Percentiles rank a stretch among this genome's conserved stretches.
Conservation (phyloP, 352 stramenopile genomes). For the Peronosclerospora sorghi region DNA sequence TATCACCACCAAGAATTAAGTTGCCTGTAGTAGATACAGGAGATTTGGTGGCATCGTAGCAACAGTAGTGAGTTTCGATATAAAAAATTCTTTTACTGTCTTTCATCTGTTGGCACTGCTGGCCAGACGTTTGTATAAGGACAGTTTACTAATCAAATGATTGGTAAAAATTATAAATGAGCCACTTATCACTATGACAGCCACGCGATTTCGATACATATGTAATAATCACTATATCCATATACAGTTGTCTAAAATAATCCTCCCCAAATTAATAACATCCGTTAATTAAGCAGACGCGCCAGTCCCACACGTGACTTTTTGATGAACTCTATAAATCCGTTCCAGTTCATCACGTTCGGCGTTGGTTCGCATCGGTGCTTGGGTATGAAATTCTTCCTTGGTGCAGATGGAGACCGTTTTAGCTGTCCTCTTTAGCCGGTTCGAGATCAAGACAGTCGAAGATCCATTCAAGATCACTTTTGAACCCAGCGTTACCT, state of each 20-base stretch:
- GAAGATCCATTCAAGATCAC: constrained; percentile 23
- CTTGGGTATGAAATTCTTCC: constrained; percentile 39
- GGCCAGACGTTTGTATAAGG: constrained; percentile 18
- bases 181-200: too few species aligned
- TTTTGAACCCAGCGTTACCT: constrained; percentile 25
- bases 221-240: too few species aligned
- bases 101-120: constrained; percentile 9
- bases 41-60: too few species aligned
- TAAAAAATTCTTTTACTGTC: not conserved
- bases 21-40: not conserved
- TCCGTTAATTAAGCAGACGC: too few species aligned
- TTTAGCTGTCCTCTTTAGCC: constrained; percentile 25
- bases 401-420: constrained; percentile 41
- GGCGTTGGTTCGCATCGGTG: constrained; percentile 37
- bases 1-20: constrained; percentile 43
- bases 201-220: too few species aligned
- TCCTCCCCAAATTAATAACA: too few species aligned
- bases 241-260: too few species aligned
- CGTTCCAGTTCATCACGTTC: constrained; percentile 46
- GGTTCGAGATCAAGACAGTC: constrained; percentile 25
- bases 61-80: not conserved
- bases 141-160: constrained; percentile 5
- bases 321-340: too few species aligned
- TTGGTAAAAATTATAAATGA: constrained; percentile 1
- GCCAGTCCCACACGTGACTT: too few species aligned